Conservation (phyloP, 495 filamentous ascomycete genomes). For the Penicillium canescens region DNA sequence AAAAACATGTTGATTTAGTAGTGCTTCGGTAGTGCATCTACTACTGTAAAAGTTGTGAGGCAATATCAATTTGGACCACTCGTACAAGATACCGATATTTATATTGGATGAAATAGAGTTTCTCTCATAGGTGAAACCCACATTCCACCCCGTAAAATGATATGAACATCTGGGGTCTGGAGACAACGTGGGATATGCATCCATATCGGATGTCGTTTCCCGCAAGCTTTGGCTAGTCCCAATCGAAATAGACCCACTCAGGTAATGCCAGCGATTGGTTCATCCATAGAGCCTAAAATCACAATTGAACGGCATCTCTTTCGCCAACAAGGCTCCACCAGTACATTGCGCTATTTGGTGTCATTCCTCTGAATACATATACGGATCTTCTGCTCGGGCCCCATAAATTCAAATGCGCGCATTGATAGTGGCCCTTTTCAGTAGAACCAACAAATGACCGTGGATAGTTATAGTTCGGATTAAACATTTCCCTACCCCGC, state of each 20-base stretch:
- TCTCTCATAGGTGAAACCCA: not conserved
- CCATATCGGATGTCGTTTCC: not conserved
- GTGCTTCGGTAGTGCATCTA: no score
- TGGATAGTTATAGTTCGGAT: not conserved
- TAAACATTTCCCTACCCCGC: not conserved
- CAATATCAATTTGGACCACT: not conserved
- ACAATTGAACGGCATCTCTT: not conserved
- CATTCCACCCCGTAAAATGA: not conserved
- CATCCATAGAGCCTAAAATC: not conserved
- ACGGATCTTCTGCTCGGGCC: not conserved
- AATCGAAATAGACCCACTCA: not conserved
- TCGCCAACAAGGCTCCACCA: not conserved
- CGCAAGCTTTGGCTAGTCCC: not conserved
- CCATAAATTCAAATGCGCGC: not conserved
- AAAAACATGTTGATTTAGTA: constrained; percentile 4
- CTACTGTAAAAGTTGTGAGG: no score
- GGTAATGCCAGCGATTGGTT: constrained; percentile 5
- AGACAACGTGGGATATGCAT: not conserved
- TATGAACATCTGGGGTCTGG: not conserved
- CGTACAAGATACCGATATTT: not conserved
- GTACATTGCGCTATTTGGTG: not conserved
- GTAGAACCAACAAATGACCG: no score
- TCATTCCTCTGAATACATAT: not conserved
- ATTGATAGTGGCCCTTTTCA: not conserved
- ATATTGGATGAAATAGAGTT: not conserved